Evolutionary conservation across 2,329 filamentous ascomycete species (phyloP).

Genomic region (Fonsecaea nubica): DNA sequence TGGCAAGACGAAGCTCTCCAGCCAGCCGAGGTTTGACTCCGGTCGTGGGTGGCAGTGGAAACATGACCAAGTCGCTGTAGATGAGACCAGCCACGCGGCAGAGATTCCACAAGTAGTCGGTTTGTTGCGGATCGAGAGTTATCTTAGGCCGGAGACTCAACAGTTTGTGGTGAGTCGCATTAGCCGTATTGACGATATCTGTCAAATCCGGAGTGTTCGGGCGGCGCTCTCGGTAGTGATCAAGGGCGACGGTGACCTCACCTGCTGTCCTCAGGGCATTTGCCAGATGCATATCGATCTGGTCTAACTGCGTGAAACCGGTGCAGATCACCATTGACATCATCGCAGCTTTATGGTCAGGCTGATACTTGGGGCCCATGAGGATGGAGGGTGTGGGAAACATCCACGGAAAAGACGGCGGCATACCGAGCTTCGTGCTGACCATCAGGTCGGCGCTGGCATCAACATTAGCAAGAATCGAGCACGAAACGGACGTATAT

Average conservation of each 20-base stretch:
- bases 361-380: constrained; percentile 4
- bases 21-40: constrained; percentile 18
- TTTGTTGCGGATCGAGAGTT: neutral
- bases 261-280: constrained; percentile 10
- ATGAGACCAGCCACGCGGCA: constrained; percentile 27
- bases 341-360: constrained; percentile 18
- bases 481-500: neutral
- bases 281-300: constrained; percentile 13
- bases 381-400: constrained; percentile 9
- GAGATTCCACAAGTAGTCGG: constrained; percentile 12
- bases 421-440: constrained; percentile 12
- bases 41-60: constrained; percentile 18
- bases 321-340: constrained; percentile 22
- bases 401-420: constrained; percentile 24
- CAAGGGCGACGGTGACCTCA: constrained; percentile 27
- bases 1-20: constrained; percentile 10
- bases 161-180: constrained; percentile 26
- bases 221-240: constrained; percentile 22
- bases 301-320: constrained; percentile 15
- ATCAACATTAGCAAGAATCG: constrained; percentile 8
- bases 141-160: neutral
- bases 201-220: constrained; percentile 11
- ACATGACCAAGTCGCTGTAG: constrained; percentile 28
- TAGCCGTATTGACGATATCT: constrained; percentile 20
- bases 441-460: constrained; percentile 25